Conservation (phyloP, 352 stramenopile genomes). For the Globisporangium nagaii region DNA sequence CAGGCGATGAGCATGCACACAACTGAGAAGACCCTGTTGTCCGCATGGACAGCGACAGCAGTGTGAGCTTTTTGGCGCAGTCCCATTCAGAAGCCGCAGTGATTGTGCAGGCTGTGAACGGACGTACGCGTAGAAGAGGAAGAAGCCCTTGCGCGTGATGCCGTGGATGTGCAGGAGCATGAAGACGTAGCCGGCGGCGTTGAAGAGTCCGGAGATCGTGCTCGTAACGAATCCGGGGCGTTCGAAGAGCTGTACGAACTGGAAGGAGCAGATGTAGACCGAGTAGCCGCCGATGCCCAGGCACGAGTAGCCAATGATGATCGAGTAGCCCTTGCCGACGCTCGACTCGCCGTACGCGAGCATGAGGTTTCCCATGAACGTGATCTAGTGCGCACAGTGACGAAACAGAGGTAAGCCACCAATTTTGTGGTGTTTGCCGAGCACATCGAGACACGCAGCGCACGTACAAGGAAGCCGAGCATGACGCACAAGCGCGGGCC, state of each 20-base stretch:
- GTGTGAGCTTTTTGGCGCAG: too few relatives aligned
- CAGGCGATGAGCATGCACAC: constrained; percentile 17
- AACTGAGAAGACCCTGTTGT: constrained; percentile 9
- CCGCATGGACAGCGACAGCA: too few relatives aligned
- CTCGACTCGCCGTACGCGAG: constrained; percentile 34
- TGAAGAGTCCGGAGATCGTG: constrained; percentile 45
- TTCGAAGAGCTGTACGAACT: constrained; percentile 43
- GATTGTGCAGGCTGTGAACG: too few relatives aligned
- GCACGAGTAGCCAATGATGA: constrained; percentile 24
- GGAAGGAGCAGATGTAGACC: constrained; percentile 41
- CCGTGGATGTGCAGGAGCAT: constrained; percentile 39
- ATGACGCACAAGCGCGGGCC: constrained; percentile 28
- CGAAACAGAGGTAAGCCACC: not conserved
- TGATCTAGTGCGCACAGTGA: constrained; percentile 10
- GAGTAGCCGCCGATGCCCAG: constrained; percentile 38
- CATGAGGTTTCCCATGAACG: constrained; percentile 37
- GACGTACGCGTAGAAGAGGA: constrained; percentile 33
- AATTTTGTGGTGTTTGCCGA: too few relatives aligned
- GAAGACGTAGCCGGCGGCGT: constrained; percentile 43
- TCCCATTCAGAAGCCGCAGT: too few relatives aligned
- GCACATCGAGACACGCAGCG: too few relatives aligned
- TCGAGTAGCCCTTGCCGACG: not conserved
- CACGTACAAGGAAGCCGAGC: constrained; percentile 23
- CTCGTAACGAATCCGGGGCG: constrained; percentile 32
- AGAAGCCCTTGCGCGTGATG: constrained; percentile 33